Evolutionary conservation across 208 protist species (phyloP).

Genomic region (Trypanosomatidae sp.): DNA sequence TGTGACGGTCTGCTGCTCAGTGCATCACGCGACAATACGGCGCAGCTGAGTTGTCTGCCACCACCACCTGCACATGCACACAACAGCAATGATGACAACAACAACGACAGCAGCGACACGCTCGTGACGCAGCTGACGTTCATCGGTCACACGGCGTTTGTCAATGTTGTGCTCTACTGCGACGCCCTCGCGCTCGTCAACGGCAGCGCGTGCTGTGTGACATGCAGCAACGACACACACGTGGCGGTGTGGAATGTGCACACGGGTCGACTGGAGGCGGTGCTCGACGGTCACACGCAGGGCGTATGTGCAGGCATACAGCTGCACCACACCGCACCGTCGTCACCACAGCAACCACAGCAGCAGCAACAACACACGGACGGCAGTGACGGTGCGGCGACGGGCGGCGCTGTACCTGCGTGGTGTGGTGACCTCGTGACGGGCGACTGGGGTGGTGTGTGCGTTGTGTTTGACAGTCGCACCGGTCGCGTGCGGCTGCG

Average conservation of each 20-base stretch:
- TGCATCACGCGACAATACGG: slow-evolving; percentile 46
- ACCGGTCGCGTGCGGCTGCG: slow-evolving; percentile 29
- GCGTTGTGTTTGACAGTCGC: slow-evolving; percentile 37
- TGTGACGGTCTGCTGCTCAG: slow-evolving; percentile 10
- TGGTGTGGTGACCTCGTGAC: slow-evolving; percentile 57
- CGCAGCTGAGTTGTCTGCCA: slow-evolving; percentile 13
- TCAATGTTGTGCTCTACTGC: slow-evolving; percentile 50
- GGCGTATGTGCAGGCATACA: slow-evolving; percentile 15
- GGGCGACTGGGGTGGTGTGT: slow-evolving; percentile 51
- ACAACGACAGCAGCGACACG: slow-evolving; percentile 4
- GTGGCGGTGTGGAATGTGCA: slow-evolving; percentile 41
- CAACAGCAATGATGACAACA: slow-evolving; percentile 3
- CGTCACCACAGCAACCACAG: background rate
- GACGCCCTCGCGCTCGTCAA: slow-evolving; percentile 11
- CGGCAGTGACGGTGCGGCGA: background rate
- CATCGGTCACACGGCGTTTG: slow-evolving; percentile 59
- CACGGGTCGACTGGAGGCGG: slow-evolving; percentile 30
- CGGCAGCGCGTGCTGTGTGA: slow-evolving; percentile 32
- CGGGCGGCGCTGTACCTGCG: too few relatives aligned
- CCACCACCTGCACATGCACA: slow-evolving; percentile 1
- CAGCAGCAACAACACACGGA: background rate
- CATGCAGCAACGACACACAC: slow-evolving; percentile 63
- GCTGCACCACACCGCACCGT: background rate
- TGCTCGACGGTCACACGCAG: slow-evolving; percentile 44
- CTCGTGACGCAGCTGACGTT: slow-evolving; percentile 9